Conservation (phyloP, 176 grass and related monocot species). For the Poa annua region DNA sequence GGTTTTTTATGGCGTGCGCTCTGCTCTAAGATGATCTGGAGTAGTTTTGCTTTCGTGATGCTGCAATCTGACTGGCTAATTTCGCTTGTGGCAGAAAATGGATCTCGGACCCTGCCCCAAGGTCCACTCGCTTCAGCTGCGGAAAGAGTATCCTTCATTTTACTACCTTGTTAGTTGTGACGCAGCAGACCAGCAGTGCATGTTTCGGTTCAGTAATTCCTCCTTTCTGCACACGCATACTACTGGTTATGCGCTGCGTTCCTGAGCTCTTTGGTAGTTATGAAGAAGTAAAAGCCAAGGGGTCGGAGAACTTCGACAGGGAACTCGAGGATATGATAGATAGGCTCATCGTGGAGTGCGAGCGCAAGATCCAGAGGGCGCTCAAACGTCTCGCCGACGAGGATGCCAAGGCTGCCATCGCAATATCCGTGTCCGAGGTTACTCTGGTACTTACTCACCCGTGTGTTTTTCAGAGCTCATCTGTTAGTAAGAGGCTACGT, state of each 20-base stretch:
- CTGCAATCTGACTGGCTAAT: neutral
- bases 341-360: constrained; percentile 92
- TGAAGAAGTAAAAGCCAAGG: constrained; percentile 76
- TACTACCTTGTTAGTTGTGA: neutral
- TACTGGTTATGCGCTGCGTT: constrained; percentile 25
- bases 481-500: neutral
- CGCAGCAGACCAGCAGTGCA: neutral
- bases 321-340: constrained; percentile 93
- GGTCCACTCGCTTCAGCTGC: constrained; percentile 82
- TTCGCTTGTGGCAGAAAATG: constrained; percentile 77
- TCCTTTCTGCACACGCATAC: neutral
- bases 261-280: constrained; percentile 76
- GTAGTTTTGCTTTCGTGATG: neutral
- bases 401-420: constrained; percentile 93
- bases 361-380: constrained; percentile 97
- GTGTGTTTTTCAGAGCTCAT: neutral
- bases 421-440: constrained; percentile 93
- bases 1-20: neutral
- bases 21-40: neutral
- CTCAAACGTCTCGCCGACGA: constrained; percentile 82
- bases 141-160: constrained; percentile 91
- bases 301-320: constrained; percentile 74
- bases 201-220: neutral
- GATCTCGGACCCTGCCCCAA: constrained; percentile 90
- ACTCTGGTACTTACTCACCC: constrained; percentile 63